Percentiles rank a stretch among this genome's conserved stretches.
Evolutionary conservation across 768 basidiomycete species (phyloP).

Genomic region (Roridomyces roridus): DNA sequence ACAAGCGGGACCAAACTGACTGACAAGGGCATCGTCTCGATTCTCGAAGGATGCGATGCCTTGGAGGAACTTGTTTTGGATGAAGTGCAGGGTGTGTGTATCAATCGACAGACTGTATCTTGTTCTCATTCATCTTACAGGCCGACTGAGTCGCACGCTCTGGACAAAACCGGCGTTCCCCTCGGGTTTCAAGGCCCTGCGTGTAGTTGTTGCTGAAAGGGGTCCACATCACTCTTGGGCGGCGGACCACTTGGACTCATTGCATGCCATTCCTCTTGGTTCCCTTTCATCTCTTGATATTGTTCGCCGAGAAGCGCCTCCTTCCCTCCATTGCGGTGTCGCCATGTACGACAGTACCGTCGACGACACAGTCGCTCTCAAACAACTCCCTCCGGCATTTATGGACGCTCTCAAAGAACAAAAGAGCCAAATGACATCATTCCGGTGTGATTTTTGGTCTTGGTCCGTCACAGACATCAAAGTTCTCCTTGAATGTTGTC

Average conservation of each 20-base stretch:
- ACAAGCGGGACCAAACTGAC: constrained; percentile 45
- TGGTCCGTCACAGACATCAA: constrained; percentile 40
- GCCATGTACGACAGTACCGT: constrained; percentile 26
- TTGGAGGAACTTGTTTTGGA: constrained; percentile 39
- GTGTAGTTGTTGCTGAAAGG: constrained; percentile 35
- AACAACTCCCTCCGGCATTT: constrained; percentile 39
- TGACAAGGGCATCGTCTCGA: constrained; percentile 37
- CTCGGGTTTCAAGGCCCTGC: constrained; percentile 31
- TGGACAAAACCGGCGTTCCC: constrained; percentile 42
- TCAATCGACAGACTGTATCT: not conserved
- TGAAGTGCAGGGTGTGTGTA: constrained; percentile 42
- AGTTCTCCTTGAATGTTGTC: constrained; percentile 38
- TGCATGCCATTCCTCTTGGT: constrained; percentile 35
- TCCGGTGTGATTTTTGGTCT: constrained; percentile 48
- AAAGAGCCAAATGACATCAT: constrained; percentile 28
- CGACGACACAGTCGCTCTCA: constrained; percentile 36
- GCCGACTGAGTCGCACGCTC: constrained; percentile 40
- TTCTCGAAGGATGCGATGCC: constrained; percentile 40
- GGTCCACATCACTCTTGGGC: constrained; percentile 47
- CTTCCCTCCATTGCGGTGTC: constrained; percentile 24
- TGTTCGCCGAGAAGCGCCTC: constrained; percentile 30
- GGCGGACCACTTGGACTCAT: constrained; percentile 42
- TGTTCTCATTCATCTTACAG: constrained; percentile 21
- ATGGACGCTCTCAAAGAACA: constrained; percentile 31
- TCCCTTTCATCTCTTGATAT: constrained; percentile 33